A percentile compares a stretch with the other conserved stretches of the same genome.
phyloP scores from a whole-genome alignment of 805 yeast species.

The Kazachstania taianensis region DNA sequence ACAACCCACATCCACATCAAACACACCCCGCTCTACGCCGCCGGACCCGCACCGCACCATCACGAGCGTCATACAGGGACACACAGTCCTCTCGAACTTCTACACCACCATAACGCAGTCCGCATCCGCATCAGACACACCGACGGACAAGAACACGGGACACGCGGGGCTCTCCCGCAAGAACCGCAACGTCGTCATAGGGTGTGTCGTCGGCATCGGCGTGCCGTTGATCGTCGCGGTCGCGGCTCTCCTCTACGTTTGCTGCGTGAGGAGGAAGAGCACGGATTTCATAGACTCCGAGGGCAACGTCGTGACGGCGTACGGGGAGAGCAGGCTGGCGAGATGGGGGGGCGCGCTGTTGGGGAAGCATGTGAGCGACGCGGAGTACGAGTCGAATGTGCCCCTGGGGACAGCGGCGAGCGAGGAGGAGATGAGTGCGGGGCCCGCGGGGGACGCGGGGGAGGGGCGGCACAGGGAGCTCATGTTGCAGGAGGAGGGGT shows the following conservation, averaged over 20 bases:
- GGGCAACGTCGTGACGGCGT: slow-evolving; percentile 24
- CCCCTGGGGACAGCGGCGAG: slow-evolving; percentile 16
- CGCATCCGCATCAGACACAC: slow-evolving; percentile 18
- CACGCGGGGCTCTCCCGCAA: slow-evolving; percentile 36
- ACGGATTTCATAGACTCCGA: slow-evolving; percentile 25
- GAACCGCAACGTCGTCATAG: slow-evolving; percentile 45
- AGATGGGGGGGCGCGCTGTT: slow-evolving; percentile 15
- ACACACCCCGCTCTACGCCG: slow-evolving; percentile 7
- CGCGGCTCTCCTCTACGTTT: slow-evolving; percentile 14
- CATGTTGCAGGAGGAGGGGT: slow-evolving; percentile 17
- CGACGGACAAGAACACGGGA: slow-evolving; percentile 15
- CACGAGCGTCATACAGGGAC: slow-evolving; percentile 23
- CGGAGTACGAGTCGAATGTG: slow-evolving; percentile 20
- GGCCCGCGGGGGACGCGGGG: too few relatives aligned
- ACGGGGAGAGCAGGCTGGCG: slow-evolving; percentile 15
- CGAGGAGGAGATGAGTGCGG: slow-evolving; percentile 2
- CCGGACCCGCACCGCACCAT: slow-evolving; percentile 11
- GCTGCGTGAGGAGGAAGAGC: slow-evolving; percentile 18
- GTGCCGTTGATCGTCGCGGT: slow-evolving; percentile 38
- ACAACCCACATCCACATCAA: slow-evolving; percentile 13
- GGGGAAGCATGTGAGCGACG: slow-evolving; percentile 16
- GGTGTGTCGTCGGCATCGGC: slow-evolving; percentile 61
- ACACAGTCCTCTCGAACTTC: slow-evolving; percentile 24
- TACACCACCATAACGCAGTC: slow-evolving; percentile 24
- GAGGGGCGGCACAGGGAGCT: slow-evolving; percentile 13